Evolutionary conservation across 192 early-diverging fungal species (phyloP).

Genomic region (Polychytrium aggregatum): DNA sequence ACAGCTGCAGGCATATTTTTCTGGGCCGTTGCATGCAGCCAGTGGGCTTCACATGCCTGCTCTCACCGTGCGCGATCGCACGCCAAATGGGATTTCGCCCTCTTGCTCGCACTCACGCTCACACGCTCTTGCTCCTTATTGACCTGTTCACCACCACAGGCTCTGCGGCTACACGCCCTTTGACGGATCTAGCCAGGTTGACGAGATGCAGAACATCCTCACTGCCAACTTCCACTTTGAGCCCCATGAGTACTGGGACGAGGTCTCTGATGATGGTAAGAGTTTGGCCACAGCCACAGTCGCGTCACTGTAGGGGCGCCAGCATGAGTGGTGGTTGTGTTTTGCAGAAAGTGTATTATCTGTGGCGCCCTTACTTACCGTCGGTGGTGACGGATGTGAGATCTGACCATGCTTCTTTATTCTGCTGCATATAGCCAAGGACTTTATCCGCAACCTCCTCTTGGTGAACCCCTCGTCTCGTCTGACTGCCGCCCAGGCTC

Average conservation of each 20-base stretch:
- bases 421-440: slow-evolving; percentile 44
- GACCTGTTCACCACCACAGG: slow-evolving; percentile 5
- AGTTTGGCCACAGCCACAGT: not conserved
- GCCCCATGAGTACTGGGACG: slow-evolving; percentile 44
- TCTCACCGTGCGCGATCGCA: too few species aligned
- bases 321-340: too few species aligned
- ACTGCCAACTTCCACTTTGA: slow-evolving; percentile 32
- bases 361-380: too few species aligned
- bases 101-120: too few species aligned
- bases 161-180: slow-evolving; percentile 53
- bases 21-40: too few species aligned
- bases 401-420: too few species aligned
- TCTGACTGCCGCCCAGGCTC: slow-evolving; percentile 67
- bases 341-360: too few species aligned
- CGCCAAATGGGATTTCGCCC: too few species aligned
- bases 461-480: slow-evolving; percentile 59
- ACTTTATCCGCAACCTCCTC: slow-evolving; percentile 61
- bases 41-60: too few species aligned
- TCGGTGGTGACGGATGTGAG: too few species aligned
- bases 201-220: slow-evolving; percentile 37
- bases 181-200: slow-evolving; percentile 21
- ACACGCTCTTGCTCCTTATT: slow-evolving; percentile 1
- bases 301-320: too few species aligned
- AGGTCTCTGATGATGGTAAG: slow-evolving; percentile 53
- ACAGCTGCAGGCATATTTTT: not conserved